Evolutionary conservation across 106 monocot species (phyloP).

Genomic region (Dendrobium officinale): DNA sequence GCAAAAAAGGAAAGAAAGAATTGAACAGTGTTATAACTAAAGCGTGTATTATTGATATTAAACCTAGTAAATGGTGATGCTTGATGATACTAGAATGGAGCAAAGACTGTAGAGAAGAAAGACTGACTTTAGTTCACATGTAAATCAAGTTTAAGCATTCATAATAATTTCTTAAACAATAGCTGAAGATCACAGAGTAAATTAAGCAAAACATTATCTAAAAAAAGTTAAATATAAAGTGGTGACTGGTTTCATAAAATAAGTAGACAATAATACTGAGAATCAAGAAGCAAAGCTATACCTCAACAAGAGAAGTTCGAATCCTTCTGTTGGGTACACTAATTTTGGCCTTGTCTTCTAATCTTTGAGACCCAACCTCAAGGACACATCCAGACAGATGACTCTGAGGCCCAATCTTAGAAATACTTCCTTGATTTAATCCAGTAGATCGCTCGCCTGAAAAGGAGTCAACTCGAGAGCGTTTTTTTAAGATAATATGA

Average conservation of each 20-base stretch:
- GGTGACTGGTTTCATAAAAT: background rate
- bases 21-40: background rate
- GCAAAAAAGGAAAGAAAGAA: background rate
- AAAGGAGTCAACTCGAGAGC: slow-evolving; percentile 38
- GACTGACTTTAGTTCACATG: background rate
- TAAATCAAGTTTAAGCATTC: background rate
- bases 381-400: slow-evolving; percentile 22
- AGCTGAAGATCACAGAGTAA: background rate
- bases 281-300: slow-evolving; percentile 15
- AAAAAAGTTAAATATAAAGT: background rate
- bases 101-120: background rate
- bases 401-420: slow-evolving; percentile 22
- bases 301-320: slow-evolving; percentile 39
- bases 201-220: background rate
- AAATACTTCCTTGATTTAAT: slow-evolving; percentile 13
- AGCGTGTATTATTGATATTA: background rate
- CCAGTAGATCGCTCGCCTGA: slow-evolving; percentile 24
- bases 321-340: slow-evolving; percentile 40
- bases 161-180: background rate
- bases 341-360: slow-evolving; percentile 42
- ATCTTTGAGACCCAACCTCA: slow-evolving; percentile 35
- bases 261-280: background rate
- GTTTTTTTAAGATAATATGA: slow-evolving; percentile 28
- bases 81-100: background rate
- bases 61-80: background rate